Conservation (phyloP, 495 filamentous ascomycete species). For the Penicillium tannophilum region DNA sequence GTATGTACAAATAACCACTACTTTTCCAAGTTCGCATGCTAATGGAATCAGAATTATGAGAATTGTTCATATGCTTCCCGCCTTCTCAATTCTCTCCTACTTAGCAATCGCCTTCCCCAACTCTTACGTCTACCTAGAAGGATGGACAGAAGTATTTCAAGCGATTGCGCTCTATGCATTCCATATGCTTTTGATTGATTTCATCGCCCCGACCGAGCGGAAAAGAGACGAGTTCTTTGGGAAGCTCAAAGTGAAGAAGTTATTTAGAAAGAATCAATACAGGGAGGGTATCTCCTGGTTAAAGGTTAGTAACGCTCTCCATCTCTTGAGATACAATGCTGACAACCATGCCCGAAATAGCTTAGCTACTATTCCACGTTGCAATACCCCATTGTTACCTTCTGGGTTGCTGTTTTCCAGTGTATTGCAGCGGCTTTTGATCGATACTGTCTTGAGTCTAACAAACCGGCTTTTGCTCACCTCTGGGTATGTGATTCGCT, state of each 20-base stretch:
- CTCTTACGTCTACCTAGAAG: slow-evolving; percentile 30
- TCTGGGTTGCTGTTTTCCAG: slow-evolving; percentile 30
- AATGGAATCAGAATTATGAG: slow-evolving; percentile 29
- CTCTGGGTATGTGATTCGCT: slow-evolving; percentile 31
- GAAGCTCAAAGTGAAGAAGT: slow-evolving; percentile 18
- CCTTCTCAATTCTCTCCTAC: slow-evolving; percentile 32
- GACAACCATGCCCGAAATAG: background rate
- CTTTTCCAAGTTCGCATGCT: background rate
- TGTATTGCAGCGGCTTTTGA: slow-evolving; percentile 33
- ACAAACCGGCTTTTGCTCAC: slow-evolving; percentile 33
- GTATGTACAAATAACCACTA: slow-evolving; percentile 8
- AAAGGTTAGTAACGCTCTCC: slow-evolving; percentile 16
- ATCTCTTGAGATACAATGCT: background rate
- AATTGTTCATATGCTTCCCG: slow-evolving; percentile 26
- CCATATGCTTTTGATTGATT: slow-evolving; percentile 37
- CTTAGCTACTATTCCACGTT: slow-evolving; percentile 27
- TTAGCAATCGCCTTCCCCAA: slow-evolving; percentile 30
- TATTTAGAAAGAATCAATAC: slow-evolving; percentile 13
- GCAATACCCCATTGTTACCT: slow-evolving; percentile 33
- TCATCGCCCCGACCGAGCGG: slow-evolving; percentile 25
- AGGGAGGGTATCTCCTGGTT: slow-evolving; percentile 23
- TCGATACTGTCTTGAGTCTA: slow-evolving; percentile 33
- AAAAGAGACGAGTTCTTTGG: slow-evolving; percentile 28
- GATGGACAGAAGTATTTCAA: slow-evolving; percentile 35
- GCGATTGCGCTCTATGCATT: slow-evolving; percentile 33